Evolutionary conservation across 192 early-diverging fungal species (phyloP).

Genomic region (Umbelopsis isabellina): DNA sequence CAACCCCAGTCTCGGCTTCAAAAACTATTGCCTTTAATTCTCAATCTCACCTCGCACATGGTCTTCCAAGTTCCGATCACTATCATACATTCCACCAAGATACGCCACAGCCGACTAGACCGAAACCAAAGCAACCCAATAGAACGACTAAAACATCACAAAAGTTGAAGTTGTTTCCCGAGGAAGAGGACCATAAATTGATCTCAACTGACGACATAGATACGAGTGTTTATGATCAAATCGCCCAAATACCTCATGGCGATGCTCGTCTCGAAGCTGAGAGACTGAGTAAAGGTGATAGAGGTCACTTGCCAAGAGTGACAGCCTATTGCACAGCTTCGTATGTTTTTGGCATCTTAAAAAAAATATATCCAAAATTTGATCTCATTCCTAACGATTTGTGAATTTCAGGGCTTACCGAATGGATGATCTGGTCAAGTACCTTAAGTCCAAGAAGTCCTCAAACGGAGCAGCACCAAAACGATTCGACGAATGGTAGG

Average conservation of each 20-base stretch:
- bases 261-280: constrained; percentile 69
- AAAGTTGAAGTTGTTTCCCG: constrained; percentile 89
- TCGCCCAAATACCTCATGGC: constrained; percentile 62
- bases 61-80: neutral
- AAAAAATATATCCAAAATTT: neutral
- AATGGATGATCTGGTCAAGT: constrained; percentile 76
- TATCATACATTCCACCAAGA: constrained; percentile 17
- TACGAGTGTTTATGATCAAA: constrained; percentile 70
- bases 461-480: constrained; percentile 70
- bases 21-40: constrained; percentile 16
- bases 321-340: constrained; percentile 87
- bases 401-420: constrained; percentile 58
- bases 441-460: constrained; percentile 66
- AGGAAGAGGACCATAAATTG: constrained; percentile 60
- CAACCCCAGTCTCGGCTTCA: constrained; percentile 9
- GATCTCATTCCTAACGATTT: neutral
- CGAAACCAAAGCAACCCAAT: constrained; percentile 69
- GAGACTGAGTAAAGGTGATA: constrained; percentile 73
- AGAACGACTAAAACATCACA: constrained; percentile 93
- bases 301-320: constrained; percentile 74
- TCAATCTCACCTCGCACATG: constrained; percentile 13
- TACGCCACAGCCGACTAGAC: neutral
- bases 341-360: constrained; percentile 32
- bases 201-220: constrained; percentile 48
- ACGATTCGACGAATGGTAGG: constrained; percentile 82